Evolutionary conservation across 345 rosid species (phyloP), one percentile per base, ranked within the genome.

Genomic region (Sonneratia caseolaris): DNA sequence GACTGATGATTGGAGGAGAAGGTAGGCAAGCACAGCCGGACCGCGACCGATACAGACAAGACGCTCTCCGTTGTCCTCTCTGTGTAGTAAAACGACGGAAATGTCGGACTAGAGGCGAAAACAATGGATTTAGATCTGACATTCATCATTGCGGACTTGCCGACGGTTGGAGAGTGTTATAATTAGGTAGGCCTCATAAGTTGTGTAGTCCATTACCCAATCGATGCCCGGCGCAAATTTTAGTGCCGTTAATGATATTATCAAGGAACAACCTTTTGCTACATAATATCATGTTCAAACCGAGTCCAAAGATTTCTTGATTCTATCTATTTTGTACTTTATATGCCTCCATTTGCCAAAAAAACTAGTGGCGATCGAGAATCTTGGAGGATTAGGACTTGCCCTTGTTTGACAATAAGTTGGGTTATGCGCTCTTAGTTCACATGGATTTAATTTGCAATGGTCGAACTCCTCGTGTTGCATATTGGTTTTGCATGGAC

Each of bases 81-180:
- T 43, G 32, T 68, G 71, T 48, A 21, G 18, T 47, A 13, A 48
- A 21, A 47, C 15, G 56, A 2, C n/a, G 47, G 16, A 48, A 55
- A 57, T 70, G 7, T 61, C 65, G 65, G 59, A n/a, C 37, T 53
- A 16, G 45, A 53, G 62, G 35, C 45, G 37, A 70, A 32, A 19
- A 2, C 45, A 42, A 42, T 4, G 13, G 47, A 42, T 42, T 42
- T 51, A 22, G 71, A 69, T 69, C 71, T 27, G 61, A 69, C 22
- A 49, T 36, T 36, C 53, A 70, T 70, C 72, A 70, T 53, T 70
- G 6, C 64, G 22, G 64, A 10, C 22, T 13, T 22, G 11, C 64
- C 27, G 64, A 9, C 64, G 36, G 64, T 59, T 59, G 64, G 64
- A 27, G 1, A 21, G 14, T 22, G 59, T 53, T 19, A 53, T 18